Base-by-base conservation (phyloP, 345 rosid genomes). In the Sonneratia caseolaris region DNA sequence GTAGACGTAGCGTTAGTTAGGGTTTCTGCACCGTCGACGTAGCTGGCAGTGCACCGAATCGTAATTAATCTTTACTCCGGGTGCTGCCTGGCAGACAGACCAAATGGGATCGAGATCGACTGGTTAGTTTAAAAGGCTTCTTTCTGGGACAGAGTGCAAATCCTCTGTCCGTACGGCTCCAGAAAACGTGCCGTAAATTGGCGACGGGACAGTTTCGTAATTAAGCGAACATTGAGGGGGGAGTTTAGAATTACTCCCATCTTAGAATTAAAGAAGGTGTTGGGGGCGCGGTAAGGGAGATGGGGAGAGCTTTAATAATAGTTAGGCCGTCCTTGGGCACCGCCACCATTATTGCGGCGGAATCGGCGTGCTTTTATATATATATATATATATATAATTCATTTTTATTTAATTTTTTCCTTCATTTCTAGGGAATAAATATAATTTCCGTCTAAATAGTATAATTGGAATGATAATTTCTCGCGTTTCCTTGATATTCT, bases 261-360 rank as follows among this genome's bases (percentile, higher is more conserved):
- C 36, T 43, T 32, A 45, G 35, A 18, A 45, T 37, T 14, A 21
- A 67, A 3, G 5, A 42, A 1, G 10, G 45, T 4, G 10, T 42
- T 27, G 32, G 32, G 32, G 45, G 45, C 43, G 43, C 1, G 35
- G 35, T 5, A 67, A 37, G 48, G 51, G 27, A 67, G 45, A 27
- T 24, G 15, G 56, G 18, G 32, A 65, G 24, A 67, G 27, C 49
- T 70, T 66, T 42, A 68, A 65, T 69, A 69, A 37, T 48, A 68
- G 43, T 43, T 67, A 75, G 68, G 55, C 48, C 51, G 64, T 19
- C 62, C 77, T 71, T 73, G 70, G 71, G 35, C 87, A 76, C 80
- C 81, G 92, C 92, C 88, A 92, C 70, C 89, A 92, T 67, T 78
- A 85, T 88, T 82, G 88, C 98, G 96, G 98, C 97, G 81, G 82